Evolutionary conservation across 441 rosid genomes (phyloP), one percentile per base, ranked within the genome.

Genomic region (Aleurites moluccanus): DNA sequence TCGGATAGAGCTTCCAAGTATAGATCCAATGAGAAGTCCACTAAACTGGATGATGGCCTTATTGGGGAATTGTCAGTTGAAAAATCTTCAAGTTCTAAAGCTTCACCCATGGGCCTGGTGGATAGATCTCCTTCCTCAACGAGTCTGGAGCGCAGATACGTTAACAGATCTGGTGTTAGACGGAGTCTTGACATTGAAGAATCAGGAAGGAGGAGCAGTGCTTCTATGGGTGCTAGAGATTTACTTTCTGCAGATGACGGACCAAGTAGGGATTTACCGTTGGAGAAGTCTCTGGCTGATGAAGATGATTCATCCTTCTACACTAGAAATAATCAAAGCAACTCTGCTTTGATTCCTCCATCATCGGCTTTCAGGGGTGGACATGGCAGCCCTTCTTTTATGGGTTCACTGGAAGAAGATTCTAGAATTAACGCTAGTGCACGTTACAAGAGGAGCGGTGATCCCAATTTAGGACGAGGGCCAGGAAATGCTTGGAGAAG

Each of bases 401-500:
- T 84, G 79, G 94, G 92, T 55, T 85, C 86, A 40, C 56, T 82
- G 65, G 96, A 96, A 81, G 97, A 94, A 53, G 92, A 92, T 67
- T 76, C 82, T 67, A 90, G 97, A 74, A 67, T 35, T 56, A 91
- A 84, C 69, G 59, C 78, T 2, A 82, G 69, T 74, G 83, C 79
- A 42, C 93, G 94, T 74, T 88, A 86, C 82, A 90, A 86, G 79
- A 86, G 98, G 88, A 84, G 82, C 25, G 83, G 83, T 63, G 98
- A 96, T 86, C 79, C 79, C 11, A 84, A 74, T 76, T 47, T 85
- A 74, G 97, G 92, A 70, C 90, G 99, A 85, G 96, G 90, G 61
- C 98, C 89, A 78, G 87, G 91, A 78, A 96, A 91, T 87, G 80
- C 86, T 65, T 96, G 99, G 99, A 89, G 99, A 77, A 92, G 95